Conservation (phyloP, 768 basidiomycete species). For the Ramaria sp. region DNA sequence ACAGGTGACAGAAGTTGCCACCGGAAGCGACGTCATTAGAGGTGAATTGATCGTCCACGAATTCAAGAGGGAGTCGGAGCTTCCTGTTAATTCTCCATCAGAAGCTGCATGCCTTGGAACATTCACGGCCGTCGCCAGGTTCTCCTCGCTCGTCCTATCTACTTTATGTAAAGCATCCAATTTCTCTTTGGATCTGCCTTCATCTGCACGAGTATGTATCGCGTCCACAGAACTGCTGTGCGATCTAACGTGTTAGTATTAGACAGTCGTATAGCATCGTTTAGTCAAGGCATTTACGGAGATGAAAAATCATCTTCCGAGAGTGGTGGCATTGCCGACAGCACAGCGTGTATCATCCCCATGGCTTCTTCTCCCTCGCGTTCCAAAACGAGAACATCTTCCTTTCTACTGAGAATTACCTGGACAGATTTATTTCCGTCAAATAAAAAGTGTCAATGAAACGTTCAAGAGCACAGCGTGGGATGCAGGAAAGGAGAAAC, state of each 20-base stretch:
- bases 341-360: constrained; percentile 66
- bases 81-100: too few species aligned
- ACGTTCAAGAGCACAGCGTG: background rate
- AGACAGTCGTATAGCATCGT: background rate
- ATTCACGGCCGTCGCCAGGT: too few species aligned
- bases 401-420: constrained; percentile 67
- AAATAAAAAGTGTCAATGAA: background rate
- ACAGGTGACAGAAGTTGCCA: background rate
- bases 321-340: constrained; percentile 37
- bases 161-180: too few species aligned
- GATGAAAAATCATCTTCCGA: background rate
- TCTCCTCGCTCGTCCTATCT: too few species aligned
- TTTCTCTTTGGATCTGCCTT: too few species aligned
- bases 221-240: background rate
- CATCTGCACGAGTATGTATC: too few species aligned
- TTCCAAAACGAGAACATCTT: constrained; percentile 49
- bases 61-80: too few species aligned
- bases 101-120: too few species aligned
- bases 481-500: background rate
- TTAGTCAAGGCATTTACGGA: background rate
- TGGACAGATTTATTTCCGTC: constrained; percentile 20
- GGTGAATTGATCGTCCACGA: too few species aligned
- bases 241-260: background rate
- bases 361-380: constrained; percentile 58
- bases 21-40: too few species aligned